Evolutionary conservation across 2,329 filamentous ascomycete genomes (phyloP).

Genomic region (Cladophialophora carrionii): DNA sequence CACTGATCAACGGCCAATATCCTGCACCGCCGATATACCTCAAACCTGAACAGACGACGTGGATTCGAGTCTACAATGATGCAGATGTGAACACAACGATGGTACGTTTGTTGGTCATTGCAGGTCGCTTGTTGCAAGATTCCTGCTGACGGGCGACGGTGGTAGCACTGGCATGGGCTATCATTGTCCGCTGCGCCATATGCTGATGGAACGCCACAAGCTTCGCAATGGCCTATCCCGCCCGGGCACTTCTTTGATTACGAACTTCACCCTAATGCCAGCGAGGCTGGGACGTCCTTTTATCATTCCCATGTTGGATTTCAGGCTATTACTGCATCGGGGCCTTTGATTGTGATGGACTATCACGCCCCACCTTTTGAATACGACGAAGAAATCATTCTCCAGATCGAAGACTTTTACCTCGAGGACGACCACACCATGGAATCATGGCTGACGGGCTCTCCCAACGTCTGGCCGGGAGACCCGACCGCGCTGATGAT

Average conservation of each 20-base stretch:
- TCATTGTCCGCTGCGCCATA: slow-evolving; percentile 63
- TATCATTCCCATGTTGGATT: slow-evolving; percentile 70
- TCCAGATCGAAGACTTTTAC: slow-evolving; percentile 63
- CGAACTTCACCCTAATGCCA: slow-evolving; percentile 58
- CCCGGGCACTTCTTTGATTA: slow-evolving; percentile 68
- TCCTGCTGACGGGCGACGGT: slow-evolving; percentile 1
- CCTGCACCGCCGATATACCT: slow-evolving; percentile 58
- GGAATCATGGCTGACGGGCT: slow-evolving; percentile 53
- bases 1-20: slow-evolving; percentile 57
- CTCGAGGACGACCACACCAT: slow-evolving; percentile 58
- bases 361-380: slow-evolving; percentile 54
- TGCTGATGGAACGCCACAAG: slow-evolving; percentile 64
- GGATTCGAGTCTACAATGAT: slow-evolving; percentile 64
- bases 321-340: slow-evolving; percentile 62
- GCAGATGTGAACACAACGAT: slow-evolving; percentile 60
- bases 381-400: slow-evolving; percentile 64
- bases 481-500: slow-evolving; percentile 62
- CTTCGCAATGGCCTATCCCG: slow-evolving; percentile 68
- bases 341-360: slow-evolving; percentile 63
- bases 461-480: slow-evolving; percentile 61
- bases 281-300: slow-evolving; percentile 66
- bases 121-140: not conserved
- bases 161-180: slow-evolving; percentile 69
- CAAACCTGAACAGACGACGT: slow-evolving; percentile 52
- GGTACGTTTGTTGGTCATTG: slow-evolving; percentile 43